Evolutionary conservation across 2,329 filamentous ascomycete genomes (phyloP).

Genomic region (Mollisia scopiformis): DNA sequence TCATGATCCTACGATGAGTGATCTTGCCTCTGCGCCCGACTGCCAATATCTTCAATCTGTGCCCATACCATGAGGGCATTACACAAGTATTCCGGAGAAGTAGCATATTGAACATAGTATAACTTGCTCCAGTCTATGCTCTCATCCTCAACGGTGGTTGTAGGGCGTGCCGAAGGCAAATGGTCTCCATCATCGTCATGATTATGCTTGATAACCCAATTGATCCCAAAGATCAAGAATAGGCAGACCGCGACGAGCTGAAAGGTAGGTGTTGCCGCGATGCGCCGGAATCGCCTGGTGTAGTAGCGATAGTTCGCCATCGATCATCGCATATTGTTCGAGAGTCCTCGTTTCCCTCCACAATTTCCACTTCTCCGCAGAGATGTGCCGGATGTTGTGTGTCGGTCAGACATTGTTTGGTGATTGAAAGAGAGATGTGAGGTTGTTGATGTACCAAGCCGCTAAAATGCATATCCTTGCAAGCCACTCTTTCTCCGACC

Average conservation of each 20-base stretch:
- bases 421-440: neutral
- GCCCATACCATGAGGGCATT: constrained; percentile 34
- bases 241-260: constrained; percentile 19
- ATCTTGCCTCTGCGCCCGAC: constrained; percentile 28
- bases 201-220: constrained; percentile 29
- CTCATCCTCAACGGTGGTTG: constrained; percentile 21
- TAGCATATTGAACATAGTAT: constrained; percentile 34
- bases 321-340: neutral
- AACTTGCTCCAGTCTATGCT: constrained; percentile 31
- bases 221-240: constrained; percentile 20
- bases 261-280: constrained; percentile 18
- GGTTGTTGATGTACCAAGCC: constrained; percentile 7
- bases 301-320: constrained; percentile 21
- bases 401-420: neutral
- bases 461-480: neutral
- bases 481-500: neutral
- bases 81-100: constrained; percentile 32
- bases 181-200: constrained; percentile 22
- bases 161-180: constrained; percentile 13
- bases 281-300: constrained; percentile 24
- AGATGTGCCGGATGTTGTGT: neutral
- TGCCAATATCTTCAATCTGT: constrained; percentile 33
- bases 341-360: neutral
- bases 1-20: no score
- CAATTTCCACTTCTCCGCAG: neutral